These are phyloP conservation scores for Ampelocalamus luodianensis DNA, from an alignment of 176 grass and related monocot genomes.

Conservation along the genomic window DNA sequence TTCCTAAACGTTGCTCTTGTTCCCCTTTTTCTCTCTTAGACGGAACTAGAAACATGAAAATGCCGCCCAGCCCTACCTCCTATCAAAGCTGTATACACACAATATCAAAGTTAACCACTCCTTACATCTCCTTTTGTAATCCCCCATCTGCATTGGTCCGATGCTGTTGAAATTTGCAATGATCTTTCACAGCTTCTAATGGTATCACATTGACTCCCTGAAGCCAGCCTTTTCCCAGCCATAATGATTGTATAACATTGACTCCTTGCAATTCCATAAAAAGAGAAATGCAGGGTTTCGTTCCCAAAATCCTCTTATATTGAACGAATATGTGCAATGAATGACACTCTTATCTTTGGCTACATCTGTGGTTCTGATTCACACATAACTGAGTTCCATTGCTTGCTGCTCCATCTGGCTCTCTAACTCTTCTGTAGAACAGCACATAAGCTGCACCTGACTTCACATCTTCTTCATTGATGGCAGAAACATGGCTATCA, in stretches of 20 bases:
- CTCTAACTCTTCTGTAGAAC: conserved; percentile 84
- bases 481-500: conserved; percentile 87
- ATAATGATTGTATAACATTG: background rate
- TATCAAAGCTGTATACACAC: conserved; percentile 10
- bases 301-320: conserved; percentile 22
- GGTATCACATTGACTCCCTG: background rate
- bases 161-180: background rate
- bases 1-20: conserved; percentile 3
- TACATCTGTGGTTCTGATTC: conserved; percentile 60
- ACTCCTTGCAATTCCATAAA: background rate
- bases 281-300: background rate
- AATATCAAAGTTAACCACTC: conserved; percentile 22
- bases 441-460: conserved; percentile 96
- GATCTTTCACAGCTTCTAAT: background rate
- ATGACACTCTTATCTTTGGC: conserved; percentile 54
- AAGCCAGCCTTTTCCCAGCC: background rate
- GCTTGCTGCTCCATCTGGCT: conserved; percentile 56
- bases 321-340: conserved; percentile 28
- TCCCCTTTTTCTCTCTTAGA: conserved; percentile 8
- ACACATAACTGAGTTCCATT: conserved; percentile 53
- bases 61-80: background rate
- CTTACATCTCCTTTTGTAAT: background rate
- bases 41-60: conserved; percentile 25
- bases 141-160: conserved; percentile 16
- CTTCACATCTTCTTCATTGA: conserved; percentile 92